Conservation (phyloP, 78 protist genomes). For the Speleostelium caveatum region DNA sequence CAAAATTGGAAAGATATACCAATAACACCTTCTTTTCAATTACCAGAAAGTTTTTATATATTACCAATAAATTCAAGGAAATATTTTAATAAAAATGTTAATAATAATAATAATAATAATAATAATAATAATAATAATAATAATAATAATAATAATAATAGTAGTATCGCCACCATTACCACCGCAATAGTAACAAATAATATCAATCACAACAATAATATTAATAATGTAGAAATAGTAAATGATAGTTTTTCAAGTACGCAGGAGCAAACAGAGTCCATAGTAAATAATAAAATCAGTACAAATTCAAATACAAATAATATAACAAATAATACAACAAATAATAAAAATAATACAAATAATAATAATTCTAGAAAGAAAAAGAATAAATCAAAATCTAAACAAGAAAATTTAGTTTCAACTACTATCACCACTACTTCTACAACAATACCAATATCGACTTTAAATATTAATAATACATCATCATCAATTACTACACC, state of each 20-base stretch:
- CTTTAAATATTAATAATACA: background rate
- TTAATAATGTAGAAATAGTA: background rate
- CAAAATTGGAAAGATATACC: conserved; percentile 14
- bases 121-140: background rate
- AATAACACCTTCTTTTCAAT: conserved; percentile 22
- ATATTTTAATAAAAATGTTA: background rate
- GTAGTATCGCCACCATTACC: background rate
- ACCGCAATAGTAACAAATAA: background rate
- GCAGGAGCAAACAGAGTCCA: background rate
- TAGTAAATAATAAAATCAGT: background rate
- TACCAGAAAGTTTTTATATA: conserved; percentile 35
- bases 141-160: background rate
- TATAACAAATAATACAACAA: background rate
- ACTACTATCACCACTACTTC: conserved; percentile 4
- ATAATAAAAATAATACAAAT: background rate
- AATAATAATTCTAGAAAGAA: background rate
- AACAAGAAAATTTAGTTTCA: background rate
- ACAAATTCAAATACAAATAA: background rate
- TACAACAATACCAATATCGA: background rate
- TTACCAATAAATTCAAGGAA: conserved; percentile 2
- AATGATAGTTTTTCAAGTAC: background rate
- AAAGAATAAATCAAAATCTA: background rate
- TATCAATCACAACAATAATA: background rate
- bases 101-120: background rate
- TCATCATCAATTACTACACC: background rate